Base-by-base conservation (phyloP, 495 filamentous ascomycete genomes). In the Parathielavia hyrcaniae region DNA sequence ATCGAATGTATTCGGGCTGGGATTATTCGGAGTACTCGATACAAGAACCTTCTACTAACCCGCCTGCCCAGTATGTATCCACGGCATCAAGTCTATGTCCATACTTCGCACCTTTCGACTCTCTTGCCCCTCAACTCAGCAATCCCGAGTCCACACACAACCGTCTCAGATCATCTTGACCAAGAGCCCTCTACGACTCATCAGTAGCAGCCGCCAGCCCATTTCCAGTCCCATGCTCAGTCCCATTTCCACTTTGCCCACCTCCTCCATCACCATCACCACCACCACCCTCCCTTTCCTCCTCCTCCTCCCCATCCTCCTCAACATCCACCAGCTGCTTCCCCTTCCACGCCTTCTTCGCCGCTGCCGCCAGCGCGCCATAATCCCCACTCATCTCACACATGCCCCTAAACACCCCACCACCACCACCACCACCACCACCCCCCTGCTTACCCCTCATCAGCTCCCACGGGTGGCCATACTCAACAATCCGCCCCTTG, bases 341-440 rank as follows among this genome's bases (percentile, higher is more conserved):
- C 5, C 67, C 69, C 44, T 75, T 71, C 66, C 69, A 77, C 23
- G 76, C 76, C 68, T 85, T 87, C 77, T 87, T 92, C 4, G 93
- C 91, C 30, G 85, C 84, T 55, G 83, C 83, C 45, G 81, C 61
- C 50, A 99, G 73, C 17, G 66, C 67, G 0, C 89, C 90, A 63
- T 93, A 77, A 59, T 97, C 91, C 0, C 91, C 93, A 68, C 88
- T 96, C 75, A 85, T 96, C 68, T 95, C 90, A 64, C 93, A 99
- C 93, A 99, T 97, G 50, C 84, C 79, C 61, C 81, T 81, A 76
- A 99, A 99, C 22, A 81, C 73, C 4, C 43, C 44, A 13, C 90
- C 85, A 4, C 78, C 74, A n/a, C n/a, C n/a, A n/a, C n/a, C n/a
- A n/a, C n/a, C n/a, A n/a, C n/a, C n/a, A n/a, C n/a, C n/a, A n/a